Evolutionary conservation across 257 asterid genomes (phyloP), one percentile per base, ranked within the genome.

Genomic region (Jaltomata sinuosa): DNA sequence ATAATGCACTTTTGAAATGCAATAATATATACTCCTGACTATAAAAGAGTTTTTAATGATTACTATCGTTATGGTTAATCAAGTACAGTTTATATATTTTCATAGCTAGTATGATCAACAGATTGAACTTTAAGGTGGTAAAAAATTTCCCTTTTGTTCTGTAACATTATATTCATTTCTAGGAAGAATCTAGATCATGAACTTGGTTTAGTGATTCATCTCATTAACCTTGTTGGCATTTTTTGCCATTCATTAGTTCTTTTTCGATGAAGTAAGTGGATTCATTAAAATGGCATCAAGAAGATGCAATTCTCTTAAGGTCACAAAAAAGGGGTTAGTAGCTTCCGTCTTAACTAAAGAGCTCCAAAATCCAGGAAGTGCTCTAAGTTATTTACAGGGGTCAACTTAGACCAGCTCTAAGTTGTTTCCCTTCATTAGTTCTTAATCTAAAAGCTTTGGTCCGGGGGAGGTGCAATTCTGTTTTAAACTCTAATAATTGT

Each of bases 131-230:
- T 29, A 25, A 1, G 25, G 40, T 47, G 55, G 36, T 72, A 19
- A 72, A 42, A 22, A 6, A 16, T 45, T 25, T 76, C 22, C 25
- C 40, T 49, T 76, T 47, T 29, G 61, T 76, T 25, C 16, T 50
- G n/a, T 45, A 29, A 15, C 57, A 22, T 45, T 14, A 25, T 74
- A 54, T 25, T 74, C 38, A 42, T 45, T 76, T 76, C 40, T 76
- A 76, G 81, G 61, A 76, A 59, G 81, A 45, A 76, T 76, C 59
- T 76, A 45, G 81, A 45, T 76, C 61, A 76, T 76, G 81, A 76
- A 45, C 59, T 76, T 27, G 59, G 40, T 27, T 40, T 65, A 42
- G 19, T 5, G 61, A 45, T 45, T 76, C 59, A 76, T 76, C 59
- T 49, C 59, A 76, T 25, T 45, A 25, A 76, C 25, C 40, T 47